Conservation (phyloP, 2,329 filamentous ascomycete genomes). For the Knoxdaviesia capensis region DNA sequence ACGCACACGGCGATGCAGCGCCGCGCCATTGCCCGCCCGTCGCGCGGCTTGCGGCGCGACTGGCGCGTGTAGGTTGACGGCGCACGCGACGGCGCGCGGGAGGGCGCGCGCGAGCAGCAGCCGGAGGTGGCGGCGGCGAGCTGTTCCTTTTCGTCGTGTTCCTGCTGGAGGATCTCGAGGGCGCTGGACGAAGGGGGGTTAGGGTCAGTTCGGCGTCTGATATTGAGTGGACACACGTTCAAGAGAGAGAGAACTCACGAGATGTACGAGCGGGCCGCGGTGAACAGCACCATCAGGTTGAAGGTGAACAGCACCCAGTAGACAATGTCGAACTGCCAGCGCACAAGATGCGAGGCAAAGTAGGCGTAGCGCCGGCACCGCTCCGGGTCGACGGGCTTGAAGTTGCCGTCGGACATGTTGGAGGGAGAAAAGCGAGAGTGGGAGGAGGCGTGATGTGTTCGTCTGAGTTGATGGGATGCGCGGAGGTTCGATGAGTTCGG, state of each 20-base stretch:
- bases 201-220: no score
- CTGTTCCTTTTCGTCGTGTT: no score
- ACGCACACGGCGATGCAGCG: conserved; percentile 18
- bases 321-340: conserved; percentile 21
- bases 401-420: conserved; percentile 1
- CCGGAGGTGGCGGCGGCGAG: no score
- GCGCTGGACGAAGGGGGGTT: no score
- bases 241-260: conserved; percentile 11
- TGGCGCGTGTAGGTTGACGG: no score
- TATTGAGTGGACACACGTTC: no score
- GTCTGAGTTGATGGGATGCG: neutral
- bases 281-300: conserved; percentile 22
- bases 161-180: no score
- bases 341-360: conserved; percentile 21
- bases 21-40: no score
- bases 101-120: no score
- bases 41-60: no score
- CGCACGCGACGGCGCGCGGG: no score
- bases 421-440: neutral
- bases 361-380: conserved; percentile 19
- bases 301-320: conserved; percentile 25
- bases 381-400: conserved; percentile 8
- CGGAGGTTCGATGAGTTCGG: neutral
- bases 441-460: neutral
- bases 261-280: conserved; percentile 20